Evolutionary conservation across 2,329 filamentous ascomycete species (phyloP).

Genomic region (Aspergillus clavatus): DNA sequence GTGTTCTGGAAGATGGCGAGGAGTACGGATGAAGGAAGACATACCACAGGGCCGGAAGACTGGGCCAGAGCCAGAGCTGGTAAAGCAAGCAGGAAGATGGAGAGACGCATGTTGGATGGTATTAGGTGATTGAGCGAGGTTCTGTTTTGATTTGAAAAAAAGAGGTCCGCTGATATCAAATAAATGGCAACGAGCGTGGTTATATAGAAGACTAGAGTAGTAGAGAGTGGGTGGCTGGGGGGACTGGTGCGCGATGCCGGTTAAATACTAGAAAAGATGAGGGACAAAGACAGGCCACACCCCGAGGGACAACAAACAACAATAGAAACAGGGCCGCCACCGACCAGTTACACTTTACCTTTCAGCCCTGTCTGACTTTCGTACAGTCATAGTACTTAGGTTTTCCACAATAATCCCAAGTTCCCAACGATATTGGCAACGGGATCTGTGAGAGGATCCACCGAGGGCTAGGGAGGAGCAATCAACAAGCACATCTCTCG

Average conservation of each 20-base stretch:
- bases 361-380: background rate
- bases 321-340: background rate
- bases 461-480: background rate
- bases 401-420: no score
- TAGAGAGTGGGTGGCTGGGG: background rate
- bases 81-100: constrained; percentile 42
- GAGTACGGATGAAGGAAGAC: background rate
- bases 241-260: background rate
- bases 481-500: background rate
- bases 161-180: constrained; percentile 1
- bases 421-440: background rate
- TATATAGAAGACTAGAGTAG: background rate
- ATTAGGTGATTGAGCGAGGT: constrained; percentile 5
- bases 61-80: constrained; percentile 41
- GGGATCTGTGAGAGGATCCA: background rate
- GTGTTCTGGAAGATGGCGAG: background rate
- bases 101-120: constrained; percentile 44
- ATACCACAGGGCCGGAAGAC: constrained; percentile 22
- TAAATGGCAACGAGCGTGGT: background rate
- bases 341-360: background rate
- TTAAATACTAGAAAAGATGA: background rate
- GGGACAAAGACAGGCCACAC: background rate
- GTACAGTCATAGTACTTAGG: background rate
- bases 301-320: background rate
- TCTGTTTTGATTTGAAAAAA: constrained; percentile 5